Evolutionary conservation across 345 rosid genomes (phyloP).

Genomic region (Syzygium aromaticum): DNA sequence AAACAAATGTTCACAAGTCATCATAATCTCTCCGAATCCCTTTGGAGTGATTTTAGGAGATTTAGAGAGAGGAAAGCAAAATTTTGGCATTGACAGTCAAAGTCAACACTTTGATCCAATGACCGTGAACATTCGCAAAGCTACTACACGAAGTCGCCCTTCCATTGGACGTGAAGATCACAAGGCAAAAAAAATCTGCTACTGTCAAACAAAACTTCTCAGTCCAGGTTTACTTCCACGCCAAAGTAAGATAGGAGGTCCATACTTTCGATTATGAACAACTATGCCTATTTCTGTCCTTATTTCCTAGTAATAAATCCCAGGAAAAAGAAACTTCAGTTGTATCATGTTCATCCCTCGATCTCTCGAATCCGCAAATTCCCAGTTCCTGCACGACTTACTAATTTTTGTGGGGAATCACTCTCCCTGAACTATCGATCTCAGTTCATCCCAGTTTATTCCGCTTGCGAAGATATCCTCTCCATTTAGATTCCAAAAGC

Average conservation of each 20-base stretch:
- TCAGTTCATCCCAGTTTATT: constrained; percentile 10
- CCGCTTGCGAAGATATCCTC: not conserved
- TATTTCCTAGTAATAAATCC: not conserved
- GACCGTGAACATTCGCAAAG: not conserved
- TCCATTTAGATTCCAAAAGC: not conserved
- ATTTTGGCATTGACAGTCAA: not conserved
- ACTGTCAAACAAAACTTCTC: not conserved
- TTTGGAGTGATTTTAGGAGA: not conserved
- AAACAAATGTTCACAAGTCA: not conserved
- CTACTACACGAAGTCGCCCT: not conserved
- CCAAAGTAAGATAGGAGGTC: not conserved
- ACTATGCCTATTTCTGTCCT: not conserved
- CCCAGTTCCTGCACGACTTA: too few species aligned
- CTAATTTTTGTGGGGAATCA: not conserved
- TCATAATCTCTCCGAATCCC: not conserved
- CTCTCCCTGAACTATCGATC: not conserved
- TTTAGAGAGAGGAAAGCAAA: not conserved
- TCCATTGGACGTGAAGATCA: not conserved
- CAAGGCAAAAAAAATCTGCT: not conserved
- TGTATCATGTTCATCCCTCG: not conserved
- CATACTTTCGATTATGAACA: not conserved
- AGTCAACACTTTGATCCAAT: not conserved
- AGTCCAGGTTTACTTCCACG: not conserved
- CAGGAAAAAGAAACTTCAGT: not conserved
- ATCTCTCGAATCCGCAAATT: not conserved